A percentile compares a stretch with the other conserved stretches of the same genome.
These are phyloP conservation scores for Yarrowia bubula DNA, from an alignment of 805 yeast species.

Conservation along the genomic window DNA sequence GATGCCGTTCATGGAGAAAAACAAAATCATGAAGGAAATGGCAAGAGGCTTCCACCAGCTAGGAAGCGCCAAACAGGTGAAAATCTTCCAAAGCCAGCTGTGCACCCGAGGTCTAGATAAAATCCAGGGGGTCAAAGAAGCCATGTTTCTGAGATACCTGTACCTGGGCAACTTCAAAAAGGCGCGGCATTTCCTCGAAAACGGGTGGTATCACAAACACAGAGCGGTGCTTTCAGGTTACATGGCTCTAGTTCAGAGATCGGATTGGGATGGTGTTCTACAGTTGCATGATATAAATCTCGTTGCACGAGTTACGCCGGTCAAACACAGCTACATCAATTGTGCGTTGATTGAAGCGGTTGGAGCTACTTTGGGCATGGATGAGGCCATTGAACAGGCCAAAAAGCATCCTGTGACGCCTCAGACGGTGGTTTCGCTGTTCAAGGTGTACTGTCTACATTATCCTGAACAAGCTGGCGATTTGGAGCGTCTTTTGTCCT, in stretches of 20 bases:
- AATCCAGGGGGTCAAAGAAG: background rate
- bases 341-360: background rate
- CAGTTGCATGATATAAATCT: background rate
- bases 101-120: background rate
- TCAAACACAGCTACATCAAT: background rate
- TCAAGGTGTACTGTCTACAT: background rate
- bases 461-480: constrained; percentile 7
- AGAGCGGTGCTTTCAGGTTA: background rate
- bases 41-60: background rate
- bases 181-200: background rate
- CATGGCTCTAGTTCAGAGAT: background rate
- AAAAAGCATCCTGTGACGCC: background rate
- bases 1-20: background rate
- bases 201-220: background rate
- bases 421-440: background rate
- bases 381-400: background rate
- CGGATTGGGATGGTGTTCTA: background rate
- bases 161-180: background rate
- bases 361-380: background rate
- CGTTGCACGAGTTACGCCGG: background rate
- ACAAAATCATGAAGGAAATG: background rate
- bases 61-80: background rate
- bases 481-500: background rate
- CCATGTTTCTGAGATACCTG: background rate
- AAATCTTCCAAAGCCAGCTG: background rate